Evolutionary conservation across 345 rosid genomes (phyloP), one percentile per base, ranked within the genome.

Genomic region (Tarenaya hassleriana): DNA sequence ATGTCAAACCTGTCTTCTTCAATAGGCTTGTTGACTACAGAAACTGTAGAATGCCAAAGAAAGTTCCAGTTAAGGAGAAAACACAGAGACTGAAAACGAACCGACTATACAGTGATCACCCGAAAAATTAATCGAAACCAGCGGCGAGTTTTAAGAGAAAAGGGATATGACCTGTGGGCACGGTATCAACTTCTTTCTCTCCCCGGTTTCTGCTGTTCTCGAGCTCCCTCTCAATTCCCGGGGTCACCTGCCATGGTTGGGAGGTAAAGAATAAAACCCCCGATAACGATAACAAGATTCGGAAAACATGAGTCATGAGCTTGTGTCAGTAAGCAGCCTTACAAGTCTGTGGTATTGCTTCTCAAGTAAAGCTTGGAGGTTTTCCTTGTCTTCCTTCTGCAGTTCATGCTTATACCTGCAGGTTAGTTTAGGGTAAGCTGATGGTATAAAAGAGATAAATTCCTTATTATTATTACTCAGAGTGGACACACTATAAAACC

Each of bases 1-100:
- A 92, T 79, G 63, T 92, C 97, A 60, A 80, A 83, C 66, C 85
- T 70, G 66, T 92, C 97, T 77, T 92, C 99, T 71, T 80, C 73
- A 9, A 82, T 86, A 0, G 90, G 69, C 32, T 77, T 87, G 69
- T 80, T 86, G 54, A 79, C 72, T 51, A 78, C 80, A 16, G 75
- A 70, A 45, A 79, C 67, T 12, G 85, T 71, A 34, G 75, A 46
- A 53, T 71, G 95, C 87, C n/a, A n/a, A n/a, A n/a, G n/a, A n/a
- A 61, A 66, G 8, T 29, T 47, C 3, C 32, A 27, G 89, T 91
- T 63, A 87, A 87, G 89, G 88, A 72, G 62, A 64, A 47, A 12
- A 61, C 20, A 46, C 16, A 55, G 35, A 34, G 34, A 39, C 16
- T 32, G 32, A 20, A 24, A 5, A n/a, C n/a, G n/a, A 43, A 7